phyloP scores from a whole-genome alignment of 345 rosid genomes.

The Populus davidiana region DNA sequence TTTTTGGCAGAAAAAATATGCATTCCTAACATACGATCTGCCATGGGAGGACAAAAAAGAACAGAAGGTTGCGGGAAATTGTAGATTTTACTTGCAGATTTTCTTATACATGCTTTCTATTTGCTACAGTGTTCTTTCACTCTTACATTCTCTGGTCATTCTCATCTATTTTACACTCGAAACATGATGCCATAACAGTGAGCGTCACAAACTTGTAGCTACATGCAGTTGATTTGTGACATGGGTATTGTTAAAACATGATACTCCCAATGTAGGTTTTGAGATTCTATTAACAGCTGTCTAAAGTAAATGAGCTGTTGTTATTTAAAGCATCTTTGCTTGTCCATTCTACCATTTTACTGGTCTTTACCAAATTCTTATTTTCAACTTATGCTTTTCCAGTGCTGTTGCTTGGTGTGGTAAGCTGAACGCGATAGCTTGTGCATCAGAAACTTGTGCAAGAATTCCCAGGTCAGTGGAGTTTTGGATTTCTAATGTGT shows the following conservation, averaged over 20 bases:
- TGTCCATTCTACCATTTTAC: background rate
- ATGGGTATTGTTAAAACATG: background rate
- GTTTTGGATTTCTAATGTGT: background rate
- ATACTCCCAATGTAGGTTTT: background rate
- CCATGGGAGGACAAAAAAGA: background rate
- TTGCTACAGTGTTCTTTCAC: background rate
- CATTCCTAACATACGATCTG: background rate
- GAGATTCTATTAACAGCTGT: background rate
- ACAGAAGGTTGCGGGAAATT: background rate
- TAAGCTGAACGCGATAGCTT: conserved; percentile 95
- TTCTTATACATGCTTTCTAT: background rate
- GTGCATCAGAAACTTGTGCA: conserved; percentile 98
- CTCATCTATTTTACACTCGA: background rate
- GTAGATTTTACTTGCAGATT: background rate
- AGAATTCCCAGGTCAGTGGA: conserved; percentile 77
- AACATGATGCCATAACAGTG: background rate
- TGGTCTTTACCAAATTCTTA: background rate
- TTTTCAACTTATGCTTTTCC: conserved; percentile 11
- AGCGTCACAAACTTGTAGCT: background rate
- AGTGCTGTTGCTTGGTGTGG: conserved; percentile 99
- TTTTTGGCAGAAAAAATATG: background rate
- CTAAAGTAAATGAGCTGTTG: background rate
- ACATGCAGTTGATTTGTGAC: background rate
- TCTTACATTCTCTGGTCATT: background rate
- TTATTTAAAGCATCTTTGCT: background rate